Base-by-base conservation (phyloP, 768 basidiomycete genomes). In the Podaxis sp. region DNA sequence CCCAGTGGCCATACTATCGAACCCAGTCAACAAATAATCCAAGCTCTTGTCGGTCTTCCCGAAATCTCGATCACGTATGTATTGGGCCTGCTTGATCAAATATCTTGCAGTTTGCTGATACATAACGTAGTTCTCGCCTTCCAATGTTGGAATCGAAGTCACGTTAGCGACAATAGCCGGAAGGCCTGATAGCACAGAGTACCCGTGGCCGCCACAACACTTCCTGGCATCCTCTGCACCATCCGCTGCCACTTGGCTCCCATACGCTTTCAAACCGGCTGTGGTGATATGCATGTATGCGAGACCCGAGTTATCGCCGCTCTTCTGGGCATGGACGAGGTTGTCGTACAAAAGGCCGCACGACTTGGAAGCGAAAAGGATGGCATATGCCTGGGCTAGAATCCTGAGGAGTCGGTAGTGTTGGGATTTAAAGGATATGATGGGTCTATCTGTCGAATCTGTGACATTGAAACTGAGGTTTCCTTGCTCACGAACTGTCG, bases 81-180 rank as follows among this genome's bases (percentile, higher is more conserved):
- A 25, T 33, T 36, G 33, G 24, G 61, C 61, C 51, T 64, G 61
- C 53, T 72, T 71, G 6, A 72, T 49, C 41, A 72, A 65, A 46
- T 66, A 69, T n/a, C 72, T 62, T 6, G 71, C 72, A 5, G 71
- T 61, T 60, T 73, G 72, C 59, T 69, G 71, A 53, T 69, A 73
- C 71, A 72, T 70, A 22, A 71, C 70, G 25, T 67, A 70, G 43
- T 72, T 69, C 51, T 72, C 71, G 9, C 72, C 72, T 50, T 73
- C 70, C 4, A 72, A 51, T 1, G 68, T 72, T 12, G 64, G 55
- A 33, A 66, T 65, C 3, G 70, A 59, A 2, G 68, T 63, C 17
- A 68, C 24, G 17, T 65, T 66, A 1, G 65, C 29, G 7, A 67
- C 64, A n/a, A 72, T 41, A 8, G 64, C 57, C 3, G 66, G 68